phyloP scores from a whole-genome alignment of 345 rosid species.

The Cardamine resedifolia region DNA sequence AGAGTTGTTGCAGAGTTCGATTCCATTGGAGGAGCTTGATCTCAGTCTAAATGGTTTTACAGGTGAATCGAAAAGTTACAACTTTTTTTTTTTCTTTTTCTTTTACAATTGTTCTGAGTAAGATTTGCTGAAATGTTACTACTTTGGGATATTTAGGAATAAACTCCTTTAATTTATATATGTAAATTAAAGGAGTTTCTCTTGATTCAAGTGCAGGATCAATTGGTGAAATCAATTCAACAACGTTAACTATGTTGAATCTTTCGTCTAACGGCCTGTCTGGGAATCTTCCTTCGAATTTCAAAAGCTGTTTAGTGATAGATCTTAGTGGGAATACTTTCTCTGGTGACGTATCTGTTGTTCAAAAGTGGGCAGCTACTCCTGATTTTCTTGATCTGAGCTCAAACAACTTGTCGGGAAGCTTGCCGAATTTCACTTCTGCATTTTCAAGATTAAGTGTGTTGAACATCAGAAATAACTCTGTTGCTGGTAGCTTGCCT shows the following conservation, averaged over 20 bases:
- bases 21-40: constrained; percentile 72
- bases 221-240: constrained; percentile 55
- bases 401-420: constrained; percentile 74
- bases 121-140: neutral
- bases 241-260: constrained; percentile 62
- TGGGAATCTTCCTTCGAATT: constrained; percentile 60
- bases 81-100: neutral
- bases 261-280: constrained; percentile 74
- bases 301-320: constrained; percentile 45
- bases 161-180: too few species aligned
- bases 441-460: constrained; percentile 52
- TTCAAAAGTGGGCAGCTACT: constrained; percentile 67
- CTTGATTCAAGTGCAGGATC: constrained; percentile 55
- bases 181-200: constrained; percentile 29
- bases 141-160: neutral
- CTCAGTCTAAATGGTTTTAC: constrained; percentile 87
- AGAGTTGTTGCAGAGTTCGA: constrained; percentile 59
- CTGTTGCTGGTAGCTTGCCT: constrained; percentile 63
- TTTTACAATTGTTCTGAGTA: neutral
- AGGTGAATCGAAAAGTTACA: constrained; percentile 42
- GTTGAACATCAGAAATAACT: constrained; percentile 66
- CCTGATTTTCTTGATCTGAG: constrained; percentile 78
- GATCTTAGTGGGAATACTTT: constrained; percentile 81
- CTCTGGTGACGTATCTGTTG: constrained; percentile 56
- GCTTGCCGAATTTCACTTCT: constrained; percentile 59